phyloP scores from a whole-genome alignment of 2,329 filamentous ascomycete species.

The Arthrobotrys entomopaga region DNA sequence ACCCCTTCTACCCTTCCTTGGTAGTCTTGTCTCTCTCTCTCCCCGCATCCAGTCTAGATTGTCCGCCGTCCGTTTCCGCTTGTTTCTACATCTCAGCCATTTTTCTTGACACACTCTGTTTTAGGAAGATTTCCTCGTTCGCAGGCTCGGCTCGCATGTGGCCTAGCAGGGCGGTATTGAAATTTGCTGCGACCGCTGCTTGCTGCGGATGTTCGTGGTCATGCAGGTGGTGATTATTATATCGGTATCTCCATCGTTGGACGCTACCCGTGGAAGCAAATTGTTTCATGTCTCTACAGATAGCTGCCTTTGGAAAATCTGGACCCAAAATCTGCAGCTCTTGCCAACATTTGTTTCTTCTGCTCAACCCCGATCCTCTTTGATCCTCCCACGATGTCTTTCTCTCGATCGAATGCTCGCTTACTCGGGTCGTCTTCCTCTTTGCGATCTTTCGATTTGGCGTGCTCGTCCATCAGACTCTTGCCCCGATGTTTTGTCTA shows the following conservation, averaged over 20 bases:
- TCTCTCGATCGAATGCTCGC: conserved; percentile 87
- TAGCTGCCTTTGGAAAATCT: conserved; percentile 80
- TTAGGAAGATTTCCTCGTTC: not conserved
- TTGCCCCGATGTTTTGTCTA: conserved; percentile 66
- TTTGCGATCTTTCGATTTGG: conserved; percentile 66
- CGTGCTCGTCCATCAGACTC: conserved; percentile 72
- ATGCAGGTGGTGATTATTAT: not conserved
- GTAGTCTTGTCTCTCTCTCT: conserved; percentile 5
- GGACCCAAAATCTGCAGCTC: conserved; percentile 81
- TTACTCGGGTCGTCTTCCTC: conserved; percentile 91
- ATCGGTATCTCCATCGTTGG: conserved; percentile 20
- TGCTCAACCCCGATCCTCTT: conserved; percentile 77
- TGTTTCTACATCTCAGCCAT: conserved; percentile 8
- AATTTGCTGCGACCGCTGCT: no score
- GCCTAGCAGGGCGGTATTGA: no score
- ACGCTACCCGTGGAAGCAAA: conserved; percentile 4
- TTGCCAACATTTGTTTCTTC: conserved; percentile 79
- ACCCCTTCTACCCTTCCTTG: no score
- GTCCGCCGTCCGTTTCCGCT: not conserved
- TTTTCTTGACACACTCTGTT: not conserved
- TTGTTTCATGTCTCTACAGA: conserved; percentile 62
- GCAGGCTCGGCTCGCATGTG: not conserved
- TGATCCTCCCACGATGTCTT: conserved; percentile 82
- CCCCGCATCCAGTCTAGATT: conserved; percentile 10
- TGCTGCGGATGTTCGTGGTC: not conserved